Evolutionary conservation across 768 basidiomycete genomes (phyloP).

Genomic region (Candolleomyces aberdarensis): DNA sequence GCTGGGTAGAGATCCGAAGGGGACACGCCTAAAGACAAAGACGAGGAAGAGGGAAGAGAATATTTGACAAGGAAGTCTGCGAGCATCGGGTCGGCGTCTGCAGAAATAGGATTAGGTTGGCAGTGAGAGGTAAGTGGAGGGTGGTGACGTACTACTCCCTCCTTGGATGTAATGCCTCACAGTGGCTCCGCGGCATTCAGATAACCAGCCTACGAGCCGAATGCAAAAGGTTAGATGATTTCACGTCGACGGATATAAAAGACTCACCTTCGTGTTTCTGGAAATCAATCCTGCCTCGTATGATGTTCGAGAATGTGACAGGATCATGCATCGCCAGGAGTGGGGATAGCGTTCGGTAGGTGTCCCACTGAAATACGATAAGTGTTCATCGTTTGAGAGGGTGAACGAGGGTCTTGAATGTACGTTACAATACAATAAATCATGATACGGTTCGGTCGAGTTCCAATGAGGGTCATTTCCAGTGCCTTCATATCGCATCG

Average conservation of each 20-base stretch:
- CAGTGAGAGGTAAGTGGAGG: background rate
- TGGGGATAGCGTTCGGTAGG: conserved; percentile 59
- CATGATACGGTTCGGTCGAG: conserved; percentile 61
- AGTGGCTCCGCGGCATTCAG: conserved; percentile 60
- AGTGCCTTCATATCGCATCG: conserved; percentile 36
- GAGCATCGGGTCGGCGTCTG: conserved; percentile 63
- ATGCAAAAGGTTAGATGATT: background rate
- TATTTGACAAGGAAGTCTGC: conserved; percentile 67
- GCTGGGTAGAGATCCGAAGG: conserved; percentile 50
- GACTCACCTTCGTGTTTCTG: conserved; percentile 57
- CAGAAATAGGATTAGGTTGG: background rate
- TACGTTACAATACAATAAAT: conserved; percentile 68
- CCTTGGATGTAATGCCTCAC: conserved; percentile 54
- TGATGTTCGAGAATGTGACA: conserved; percentile 52
- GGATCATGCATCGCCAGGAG: conserved; percentile 66
- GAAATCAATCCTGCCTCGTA: conserved; percentile 65
- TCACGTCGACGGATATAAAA: background rate
- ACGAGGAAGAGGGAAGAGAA: conserved; percentile 18
- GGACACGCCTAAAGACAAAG: conserved; percentile 42
- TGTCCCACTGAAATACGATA: conserved; percentile 50
- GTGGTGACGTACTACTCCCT: conserved; percentile 49
- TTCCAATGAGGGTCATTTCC: conserved; percentile 65
- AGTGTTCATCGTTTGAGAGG: background rate
- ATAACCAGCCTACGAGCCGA: conserved; percentile 51
- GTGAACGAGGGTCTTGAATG: conserved; percentile 9